Evolutionary conservation across 176 grass and related monocot genomes (phyloP), one percentile per base, ranked within the genome.

Genomic region (Guadua angustifolia): DNA sequence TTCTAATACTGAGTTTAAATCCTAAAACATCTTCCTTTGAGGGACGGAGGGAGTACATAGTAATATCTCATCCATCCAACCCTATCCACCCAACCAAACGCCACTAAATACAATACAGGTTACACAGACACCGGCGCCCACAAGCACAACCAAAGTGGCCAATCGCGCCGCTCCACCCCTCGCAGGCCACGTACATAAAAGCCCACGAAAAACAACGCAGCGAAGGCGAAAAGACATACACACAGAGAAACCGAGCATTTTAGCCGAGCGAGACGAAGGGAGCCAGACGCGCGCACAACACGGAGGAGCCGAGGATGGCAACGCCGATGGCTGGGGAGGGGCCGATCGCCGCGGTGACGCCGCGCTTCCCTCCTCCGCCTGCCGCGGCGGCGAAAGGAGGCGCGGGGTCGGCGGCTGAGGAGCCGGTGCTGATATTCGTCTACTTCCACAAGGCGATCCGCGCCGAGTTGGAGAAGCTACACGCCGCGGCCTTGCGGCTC

Each of bases 381-480:
- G 52, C 36, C 62, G 7, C 56, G 1, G 53, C 66, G 53, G 40
- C 43, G 12, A 59, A 11, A 21, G 68, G 16, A 9, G 21, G 15
- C 10, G 39, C 7, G 6, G 86, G 50, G 64, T 83, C 84, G 9
- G 91, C 91, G 47, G 80, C 86, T 65, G 85, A 87, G 63, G 77
- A 84, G 51, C 92, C 92, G 16, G 78, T 97, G 82, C 84, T 97
- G 46, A 87, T 97, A 45, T 89, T 97, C 74, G 81, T 92, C 69
- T 97, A 91, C 81, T 97, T 97, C 90, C 95, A 97, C 80, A 97
- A 94, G 90, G 95, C 92, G 65, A 97, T 97, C 79, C 90, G 86
- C 78, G 82, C 86, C 59, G 95, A 94, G 83, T 88, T 97, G 35
- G 90, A 94, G 21, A 61, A 66, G 72, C 75, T 97, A 67, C 88